Evolutionary conservation across 2,329 filamentous ascomycete genomes (phyloP), one percentile per base, ranked within the genome.

Genomic region (Microsporum audouinii): DNA sequence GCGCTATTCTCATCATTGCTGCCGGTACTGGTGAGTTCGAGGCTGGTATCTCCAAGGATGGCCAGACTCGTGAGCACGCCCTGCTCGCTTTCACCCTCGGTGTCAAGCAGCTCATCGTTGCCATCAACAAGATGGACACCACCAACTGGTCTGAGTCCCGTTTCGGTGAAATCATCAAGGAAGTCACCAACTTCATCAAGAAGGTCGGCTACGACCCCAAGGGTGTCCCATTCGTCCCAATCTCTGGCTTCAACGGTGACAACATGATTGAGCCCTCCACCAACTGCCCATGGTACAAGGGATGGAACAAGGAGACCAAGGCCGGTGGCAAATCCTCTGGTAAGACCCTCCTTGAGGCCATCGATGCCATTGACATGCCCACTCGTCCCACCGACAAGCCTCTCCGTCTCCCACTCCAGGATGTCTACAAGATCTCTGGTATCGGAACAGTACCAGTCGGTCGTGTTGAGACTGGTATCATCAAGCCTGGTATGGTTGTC

Each of bases 1-100:
- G 94, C 83, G 94, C 94, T 77, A 90, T 99, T 80, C 91, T 99
- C 85, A 97, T 99, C 84, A 99, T 99, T 82, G 94, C 92, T 75
- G 91, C 94, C 76, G 94, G 94, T 85, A 96, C 91, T 90, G 94
- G 94, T 96, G 94, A 99, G 87, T 99, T 99, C 88, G 94, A 99
- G 88, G 94, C 94, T 88, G 94, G 94, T 97, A 99, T 99, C 89
- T 97, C 94, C 88, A 99, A 99, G 90, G 94, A 97, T 90, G 94
- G 94, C 81, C 94, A 99, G 89, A 99, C 94, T 73, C 94, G 94
- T 89, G 94, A 99, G 91, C 94, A 99, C 89, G 94, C 94, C 82
- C 89, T 99, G 75, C 91, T 99, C 77, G 92, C 94, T 80, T 97
- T 94, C 89, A 97, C 94, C 80, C 89, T 99, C 67, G 94, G 94